These are phyloP conservation scores for Pestalotiopsis sp. DNA, from an alignment of 2,329 filamentous ascomycete genomes.

Conservation along the genomic window DNA sequence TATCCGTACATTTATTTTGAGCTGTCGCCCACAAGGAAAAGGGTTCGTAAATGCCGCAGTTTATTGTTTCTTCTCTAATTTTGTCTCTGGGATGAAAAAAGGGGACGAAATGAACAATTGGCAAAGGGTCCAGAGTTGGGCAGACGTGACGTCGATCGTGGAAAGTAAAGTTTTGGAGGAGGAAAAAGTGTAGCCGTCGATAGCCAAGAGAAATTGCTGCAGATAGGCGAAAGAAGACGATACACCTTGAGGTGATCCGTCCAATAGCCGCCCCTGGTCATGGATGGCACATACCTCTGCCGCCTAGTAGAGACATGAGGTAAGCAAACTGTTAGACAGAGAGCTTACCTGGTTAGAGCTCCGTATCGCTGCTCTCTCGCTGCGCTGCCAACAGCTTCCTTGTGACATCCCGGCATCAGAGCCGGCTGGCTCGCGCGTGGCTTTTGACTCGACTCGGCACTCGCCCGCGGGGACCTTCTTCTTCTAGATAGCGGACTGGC, in stretches of 20 bases:
- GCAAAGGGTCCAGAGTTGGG: not conserved
- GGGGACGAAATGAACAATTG: not conserved
- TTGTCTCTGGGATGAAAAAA: not conserved
- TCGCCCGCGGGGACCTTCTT: not conserved
- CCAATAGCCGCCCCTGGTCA: not conserved
- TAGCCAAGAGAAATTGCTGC: constrained; percentile 4
- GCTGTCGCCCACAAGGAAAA: not conserved
- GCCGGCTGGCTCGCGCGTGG: not conserved
- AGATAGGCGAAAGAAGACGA: not conserved
- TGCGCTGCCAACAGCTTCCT: not conserved
- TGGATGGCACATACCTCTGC: not conserved
- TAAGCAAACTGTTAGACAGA: not conserved
- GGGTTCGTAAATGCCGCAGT: not conserved
- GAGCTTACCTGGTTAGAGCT: not conserved
- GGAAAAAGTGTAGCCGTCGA: not conserved
- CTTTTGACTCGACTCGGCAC: not conserved
- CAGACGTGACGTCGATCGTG: not conserved
- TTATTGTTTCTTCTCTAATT: not conserved
- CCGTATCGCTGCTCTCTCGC: too few species aligned
- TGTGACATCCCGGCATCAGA: not conserved
- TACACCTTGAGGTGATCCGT: not conserved
- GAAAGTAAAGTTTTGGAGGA: not conserved
- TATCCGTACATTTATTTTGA: not conserved
- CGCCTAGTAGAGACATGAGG: not conserved
- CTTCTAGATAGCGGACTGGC: not conserved